A percentile compares a stretch with the other conserved stretches of the same genome.
Evolutionary conservation across 2,329 filamentous ascomycete genomes (phyloP).

Genomic region (Aspergillus persii): DNA sequence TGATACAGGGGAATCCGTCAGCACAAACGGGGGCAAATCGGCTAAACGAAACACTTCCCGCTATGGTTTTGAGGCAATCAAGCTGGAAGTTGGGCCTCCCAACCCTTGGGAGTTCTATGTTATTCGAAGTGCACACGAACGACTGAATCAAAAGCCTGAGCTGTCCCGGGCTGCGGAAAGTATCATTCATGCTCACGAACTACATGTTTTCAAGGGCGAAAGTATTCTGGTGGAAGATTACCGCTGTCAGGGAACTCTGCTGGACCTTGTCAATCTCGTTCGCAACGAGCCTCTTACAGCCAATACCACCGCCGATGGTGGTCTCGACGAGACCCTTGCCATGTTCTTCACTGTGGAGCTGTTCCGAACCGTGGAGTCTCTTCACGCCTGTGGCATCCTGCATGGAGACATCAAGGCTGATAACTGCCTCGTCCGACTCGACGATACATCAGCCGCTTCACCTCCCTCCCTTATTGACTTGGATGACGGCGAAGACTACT

Average conservation of each 20-base stretch:
- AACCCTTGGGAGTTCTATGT: slow-evolving; percentile 96
- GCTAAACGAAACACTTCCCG: slow-evolving; percentile 29
- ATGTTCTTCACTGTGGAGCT: slow-evolving; percentile 97
- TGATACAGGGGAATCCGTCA: slow-evolving; percentile 55
- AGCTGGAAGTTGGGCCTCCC: slow-evolving; percentile 82
- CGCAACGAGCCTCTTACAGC: slow-evolving; percentile 61
- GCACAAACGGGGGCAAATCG: slow-evolving; percentile 39
- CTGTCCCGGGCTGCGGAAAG: slow-evolving; percentile 69
- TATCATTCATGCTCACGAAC: slow-evolving; percentile 78
- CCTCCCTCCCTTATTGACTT: slow-evolving; percentile 31
- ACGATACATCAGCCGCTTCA: slow-evolving; percentile 42
- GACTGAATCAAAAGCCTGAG: slow-evolving; percentile 61
- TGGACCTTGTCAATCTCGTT: slow-evolving; percentile 91
- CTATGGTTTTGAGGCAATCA: slow-evolving; percentile 77
- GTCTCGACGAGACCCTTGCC: slow-evolving; percentile 84
- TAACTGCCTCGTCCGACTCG: slow-evolving; percentile 87
- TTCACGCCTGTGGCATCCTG: slow-evolving; percentile 75
- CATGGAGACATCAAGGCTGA: slow-evolving; percentile 96
- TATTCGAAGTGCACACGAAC: slow-evolving; percentile 75
- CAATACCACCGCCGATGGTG: slow-evolving; percentile 50
- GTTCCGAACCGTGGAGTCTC: slow-evolving; percentile 80
- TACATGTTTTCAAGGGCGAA: slow-evolving; percentile 89
- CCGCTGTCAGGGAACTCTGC: slow-evolving; percentile 82
- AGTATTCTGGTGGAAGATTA: slow-evolving; percentile 86
- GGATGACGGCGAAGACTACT: slow-evolving; percentile 22